Evolutionary conservation across 2,329 filamentous ascomycete genomes (phyloP), one percentile per base, ranked within the genome.

Genomic region (Clarireedia hainanense): DNA sequence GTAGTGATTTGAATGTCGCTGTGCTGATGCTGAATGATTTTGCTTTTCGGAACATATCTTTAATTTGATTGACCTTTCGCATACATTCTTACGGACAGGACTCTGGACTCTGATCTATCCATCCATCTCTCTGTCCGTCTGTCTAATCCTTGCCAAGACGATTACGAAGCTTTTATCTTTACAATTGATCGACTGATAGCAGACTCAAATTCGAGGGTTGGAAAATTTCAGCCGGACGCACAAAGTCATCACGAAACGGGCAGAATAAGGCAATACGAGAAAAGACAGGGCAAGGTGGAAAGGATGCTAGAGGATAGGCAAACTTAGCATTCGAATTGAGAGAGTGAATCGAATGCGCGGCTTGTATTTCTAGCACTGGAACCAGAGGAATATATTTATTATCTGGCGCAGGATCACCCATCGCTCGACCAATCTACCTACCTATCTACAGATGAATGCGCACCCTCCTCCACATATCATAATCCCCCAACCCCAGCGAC

Each of bases 281-380:
- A 9, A 12, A 34, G 30, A 34, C 5, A 12, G 30, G 30, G 30
- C 30, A 10, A 9, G 30, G 30, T 20, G 30, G 27, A 46, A 43
- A 54, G 52, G 27, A 54, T 54, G 52, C 36, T 23, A 49, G 45
- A 42, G 45, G 23, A 42, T 54, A 54, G 45, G 5, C 14, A 6
- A 24, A 23, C 7, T 24, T 55, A 43, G 20, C n/a, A 20, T 15
- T 40, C 24, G 27, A 4, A 36, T 42, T 20, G 14, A 42, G 15
- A 50, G 7, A 55, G 14, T 43, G 24, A 24, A 50, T 50, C 26
- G 37, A n/a, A 50, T 55, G 52, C 46, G 46, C 46, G 26, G 27
- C 17, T 43, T 23, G 6, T 6, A 55, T 50, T 12, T 12, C 30
- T 34, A 12, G 30, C 26, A 27, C 26, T 6, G 26, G 26, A 27